Percentiles rank a stretch among this genome's conserved stretches.
Conservation (phyloP, 75 land plant species). For the Cunninghamia lanceolata region DNA sequence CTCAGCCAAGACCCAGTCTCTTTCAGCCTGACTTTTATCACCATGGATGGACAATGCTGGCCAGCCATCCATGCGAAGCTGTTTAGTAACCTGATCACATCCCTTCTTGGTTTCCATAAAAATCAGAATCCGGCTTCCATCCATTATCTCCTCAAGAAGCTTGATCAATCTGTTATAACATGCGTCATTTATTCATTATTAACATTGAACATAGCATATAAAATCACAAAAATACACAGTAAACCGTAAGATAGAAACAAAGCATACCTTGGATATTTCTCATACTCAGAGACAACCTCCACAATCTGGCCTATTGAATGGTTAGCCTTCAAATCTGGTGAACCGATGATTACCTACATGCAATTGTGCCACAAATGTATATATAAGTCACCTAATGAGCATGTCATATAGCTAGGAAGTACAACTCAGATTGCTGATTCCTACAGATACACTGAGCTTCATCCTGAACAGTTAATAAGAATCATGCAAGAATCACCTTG, state of each 20-base stretch:
- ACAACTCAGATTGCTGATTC: background rate
- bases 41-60: conserved; percentile 90
- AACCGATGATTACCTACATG: conserved; percentile 72
- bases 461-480: background rate
- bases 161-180: conserved; percentile 50
- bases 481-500: conserved; percentile 41
- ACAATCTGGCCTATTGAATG: conserved; percentile 73
- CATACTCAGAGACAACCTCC: conserved; percentile 65
- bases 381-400: background rate
- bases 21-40: conserved; percentile 83
- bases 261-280: conserved; percentile 70
- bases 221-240: background rate
- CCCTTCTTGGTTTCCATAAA: conserved; percentile 88
- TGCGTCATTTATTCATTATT: background rate
- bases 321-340: conserved; percentile 75
- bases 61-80: conserved; percentile 92
- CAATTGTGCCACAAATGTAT: background rate
- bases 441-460: background rate
- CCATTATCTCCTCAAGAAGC: conserved; percentile 64
- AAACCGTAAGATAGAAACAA: background rate
- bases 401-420: background rate
- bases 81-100: conserved; percentile 81
- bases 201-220: background rate
- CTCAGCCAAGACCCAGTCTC: conserved; percentile 85
- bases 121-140: conserved; percentile 76